Evolutionary conservation across 2,329 filamentous ascomycete genomes (phyloP).

Genomic region (Cladosporium oxysporum): DNA sequence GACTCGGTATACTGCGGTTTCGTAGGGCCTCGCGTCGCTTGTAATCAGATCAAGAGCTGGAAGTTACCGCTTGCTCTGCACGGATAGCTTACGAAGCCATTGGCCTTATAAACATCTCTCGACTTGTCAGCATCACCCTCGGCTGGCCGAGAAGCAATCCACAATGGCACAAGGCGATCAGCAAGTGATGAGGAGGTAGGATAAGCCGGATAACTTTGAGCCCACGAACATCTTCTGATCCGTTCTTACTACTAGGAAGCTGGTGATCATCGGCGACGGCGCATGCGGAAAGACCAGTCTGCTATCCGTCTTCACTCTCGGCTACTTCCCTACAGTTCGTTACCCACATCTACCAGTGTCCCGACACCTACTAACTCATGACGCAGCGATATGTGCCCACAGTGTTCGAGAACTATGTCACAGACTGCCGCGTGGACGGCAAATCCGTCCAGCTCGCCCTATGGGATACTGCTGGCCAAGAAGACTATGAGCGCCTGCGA

Average conservation of each 20-base stretch:
- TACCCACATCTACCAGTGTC: not conserved
- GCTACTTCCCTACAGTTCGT: constrained; percentile 95
- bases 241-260: constrained; percentile 63
- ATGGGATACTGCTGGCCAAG: constrained; percentile 99
- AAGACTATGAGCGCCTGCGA: constrained; percentile 95
- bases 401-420: constrained; percentile 99
- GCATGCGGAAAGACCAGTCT: constrained; percentile 98
- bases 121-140: constrained; percentile 10
- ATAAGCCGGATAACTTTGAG: not conserved
- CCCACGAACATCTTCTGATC: constrained; percentile 15
- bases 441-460: constrained; percentile 97
- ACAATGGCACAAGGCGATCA: constrained; percentile 41
- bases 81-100: constrained; percentile 8
- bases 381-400: constrained; percentile 69
- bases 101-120: not conserved
- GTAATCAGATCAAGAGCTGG: constrained; percentile 8
- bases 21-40: constrained; percentile 11
- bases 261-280: constrained; percentile 96
- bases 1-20: constrained; percentile 1
- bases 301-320: constrained; percentile 94
- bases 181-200: constrained; percentile 43
- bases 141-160: constrained; percentile 19
- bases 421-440: constrained; percentile 95
- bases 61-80: not conserved
- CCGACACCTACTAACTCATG: constrained; percentile 24